Conservation (phyloP, 1,284 basidiomycete species). For the Pyrrhoderma lamaoense region DNA sequence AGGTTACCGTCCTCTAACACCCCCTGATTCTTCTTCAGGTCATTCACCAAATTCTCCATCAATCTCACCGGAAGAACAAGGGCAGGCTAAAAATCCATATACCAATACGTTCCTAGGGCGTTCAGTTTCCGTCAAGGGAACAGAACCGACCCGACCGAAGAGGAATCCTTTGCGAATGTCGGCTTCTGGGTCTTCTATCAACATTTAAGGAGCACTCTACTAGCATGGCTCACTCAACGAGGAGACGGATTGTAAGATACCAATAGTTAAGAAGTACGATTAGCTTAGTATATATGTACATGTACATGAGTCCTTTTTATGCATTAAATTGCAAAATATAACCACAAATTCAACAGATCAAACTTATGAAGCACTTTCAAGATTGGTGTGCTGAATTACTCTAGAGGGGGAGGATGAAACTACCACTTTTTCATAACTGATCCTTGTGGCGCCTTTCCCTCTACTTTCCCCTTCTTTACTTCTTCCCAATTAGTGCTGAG, state of each 20-base stretch:
- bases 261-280: neutral
- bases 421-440: slow-evolving; percentile 77
- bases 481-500: slow-evolving; percentile 93
- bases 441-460: slow-evolving; percentile 76
- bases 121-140: slow-evolving; percentile 11
- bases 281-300: neutral
- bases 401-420: too few relatives aligned
- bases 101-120: slow-evolving; percentile 14
- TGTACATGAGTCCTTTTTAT: neutral
- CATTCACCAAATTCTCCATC: slow-evolving; percentile 13
- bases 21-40: slow-evolving; percentile 14
- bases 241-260: neutral
- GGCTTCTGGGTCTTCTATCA: slow-evolving; percentile 1
- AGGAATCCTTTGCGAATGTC: slow-evolving; percentile 13
- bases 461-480: slow-evolving; percentile 60
- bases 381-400: too few relatives aligned
- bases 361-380: too few relatives aligned
- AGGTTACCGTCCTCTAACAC: slow-evolving; percentile 17
- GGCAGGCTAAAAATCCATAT: slow-evolving; percentile 11
- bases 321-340: neutral
- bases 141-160: slow-evolving; percentile 12
- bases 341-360: neutral
- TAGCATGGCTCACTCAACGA: too few relatives aligned
- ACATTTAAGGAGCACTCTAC: too few relatives aligned
- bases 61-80: neutral